Conservation (phyloP, 108 stramenopile species). For the Asterionellopsis glacialis region DNA sequence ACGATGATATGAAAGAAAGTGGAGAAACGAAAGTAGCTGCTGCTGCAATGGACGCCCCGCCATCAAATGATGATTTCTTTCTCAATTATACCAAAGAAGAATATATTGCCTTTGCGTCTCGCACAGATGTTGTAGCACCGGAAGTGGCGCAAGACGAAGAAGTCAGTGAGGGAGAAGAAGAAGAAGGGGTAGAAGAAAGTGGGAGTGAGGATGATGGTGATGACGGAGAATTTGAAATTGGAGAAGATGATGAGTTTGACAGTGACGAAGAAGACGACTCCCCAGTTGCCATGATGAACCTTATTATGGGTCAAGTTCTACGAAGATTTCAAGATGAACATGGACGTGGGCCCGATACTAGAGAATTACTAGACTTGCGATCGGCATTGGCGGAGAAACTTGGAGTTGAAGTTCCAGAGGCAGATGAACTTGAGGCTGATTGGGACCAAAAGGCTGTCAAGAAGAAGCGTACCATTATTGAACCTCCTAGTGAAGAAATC, state of each 20-base stretch:
- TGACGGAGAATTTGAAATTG: constrained; percentile 33
- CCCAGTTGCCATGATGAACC: constrained; percentile 77
- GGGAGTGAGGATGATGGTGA: constrained; percentile 14
- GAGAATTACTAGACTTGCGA: constrained; percentile 73
- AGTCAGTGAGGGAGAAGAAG: constrained; percentile 18
- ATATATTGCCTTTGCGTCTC: constrained; percentile 67
- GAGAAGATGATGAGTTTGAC: constrained; percentile 43
- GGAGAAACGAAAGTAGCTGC: constrained; percentile 14
- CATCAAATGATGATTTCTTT: constrained; percentile 79
- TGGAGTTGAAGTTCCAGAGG: constrained; percentile 59
- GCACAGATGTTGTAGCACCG: constrained; percentile 66
- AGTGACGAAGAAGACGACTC: constrained; percentile 55
- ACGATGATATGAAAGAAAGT: constrained; percentile 22
- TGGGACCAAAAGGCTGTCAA: constrained; percentile 35
- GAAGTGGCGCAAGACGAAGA: constrained; percentile 19
- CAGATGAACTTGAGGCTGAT: constrained; percentile 36
- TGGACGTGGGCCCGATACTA: constrained; percentile 76
- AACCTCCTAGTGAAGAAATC: not conserved
- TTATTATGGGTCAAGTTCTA: constrained; percentile 70
- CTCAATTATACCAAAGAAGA: constrained; percentile 75
- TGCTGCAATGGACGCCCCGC: too few relatives aligned
- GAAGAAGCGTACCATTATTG: not conserved
- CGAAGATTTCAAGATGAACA: constrained; percentile 76
- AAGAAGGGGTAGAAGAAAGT: constrained; percentile 10
- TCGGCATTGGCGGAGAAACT: constrained; percentile 66